phyloP scores from a whole-genome alignment of 805 yeast genomes.

The Debaryomyces prosopidis region DNA sequence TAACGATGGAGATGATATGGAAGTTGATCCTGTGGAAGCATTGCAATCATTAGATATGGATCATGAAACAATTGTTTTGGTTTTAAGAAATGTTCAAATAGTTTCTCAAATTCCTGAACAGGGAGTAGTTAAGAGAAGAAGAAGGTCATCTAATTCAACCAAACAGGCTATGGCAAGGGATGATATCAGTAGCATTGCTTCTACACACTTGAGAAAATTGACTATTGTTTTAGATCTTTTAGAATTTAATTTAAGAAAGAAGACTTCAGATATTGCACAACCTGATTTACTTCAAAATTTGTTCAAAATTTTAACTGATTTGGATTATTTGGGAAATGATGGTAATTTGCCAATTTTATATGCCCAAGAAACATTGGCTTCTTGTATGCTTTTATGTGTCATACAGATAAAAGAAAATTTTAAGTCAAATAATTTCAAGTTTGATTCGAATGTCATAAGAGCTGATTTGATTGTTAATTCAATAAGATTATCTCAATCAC shows the following conservation, averaged over 20 bases:
- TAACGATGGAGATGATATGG: conserved; percentile 25
- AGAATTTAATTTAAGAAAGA: conserved; percentile 49
- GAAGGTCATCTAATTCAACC: conserved; percentile 80
- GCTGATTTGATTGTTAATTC: conserved; percentile 91
- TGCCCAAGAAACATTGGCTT: conserved; percentile 86
- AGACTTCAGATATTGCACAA: conserved; percentile 29
- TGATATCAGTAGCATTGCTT: conserved; percentile 72
- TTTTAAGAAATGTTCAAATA: conserved; percentile 61
- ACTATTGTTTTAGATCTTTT: conserved; percentile 79
- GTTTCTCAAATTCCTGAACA: conserved; percentile 47
- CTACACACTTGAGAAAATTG: conserved; percentile 71
- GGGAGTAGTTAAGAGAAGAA: conserved; percentile 66
- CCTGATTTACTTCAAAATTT: conserved; percentile 51
- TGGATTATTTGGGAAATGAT: conserved; percentile 84
- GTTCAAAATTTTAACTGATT: conserved; percentile 66
- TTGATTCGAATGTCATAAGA: conserved; percentile 69
- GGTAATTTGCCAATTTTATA: conserved; percentile 89
- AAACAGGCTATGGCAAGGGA: conserved; percentile 74
- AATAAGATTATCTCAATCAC: conserved; percentile 84
- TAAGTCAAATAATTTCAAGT: conserved; percentile 21
- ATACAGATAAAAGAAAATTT: conserved; percentile 45
- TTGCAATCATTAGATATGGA: conserved; percentile 56
- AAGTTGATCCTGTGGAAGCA: conserved; percentile 43
- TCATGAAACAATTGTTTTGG: conserved; percentile 55
- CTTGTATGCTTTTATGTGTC: conserved; percentile 76